Conservation (phyloP, 2,329 filamentous ascomycete species). For the Ceratocystis smalleyi region DNA sequence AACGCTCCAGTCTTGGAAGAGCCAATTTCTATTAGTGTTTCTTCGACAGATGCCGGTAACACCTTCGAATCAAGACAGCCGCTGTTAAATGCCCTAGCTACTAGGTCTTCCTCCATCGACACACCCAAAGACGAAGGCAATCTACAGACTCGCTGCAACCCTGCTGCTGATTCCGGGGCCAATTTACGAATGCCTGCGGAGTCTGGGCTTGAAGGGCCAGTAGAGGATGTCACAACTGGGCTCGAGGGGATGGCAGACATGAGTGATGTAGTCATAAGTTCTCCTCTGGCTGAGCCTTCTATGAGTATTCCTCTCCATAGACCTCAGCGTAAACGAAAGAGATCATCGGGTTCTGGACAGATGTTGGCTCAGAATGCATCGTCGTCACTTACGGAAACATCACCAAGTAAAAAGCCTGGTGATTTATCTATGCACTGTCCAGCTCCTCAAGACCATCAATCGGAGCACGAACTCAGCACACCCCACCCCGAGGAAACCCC, state of each 20-base stretch:
- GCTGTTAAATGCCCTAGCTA: neutral
- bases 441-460: neutral
- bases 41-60: neutral
- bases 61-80: neutral
- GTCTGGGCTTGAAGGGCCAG: neutral
- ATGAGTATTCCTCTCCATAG: constrained; percentile 1
- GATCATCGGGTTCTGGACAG: neutral
- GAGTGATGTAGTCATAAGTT: constrained; percentile 12
- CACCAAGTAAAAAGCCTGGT: neutral
- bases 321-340: constrained; percentile 9
- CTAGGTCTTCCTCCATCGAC: neutral
- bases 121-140: neutral
- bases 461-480: neutral
- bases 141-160: neutral
- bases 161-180: neutral
- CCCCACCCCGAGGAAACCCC: neutral
- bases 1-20: neutral
- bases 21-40: neutral
- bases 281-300: constrained; percentile 13
- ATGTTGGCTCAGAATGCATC: neutral
- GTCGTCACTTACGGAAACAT: neutral
- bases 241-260: neutral
- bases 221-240: neutral
- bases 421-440: neutral
- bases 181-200: neutral